Conservation (phyloP, 371 early-diverging fungal species). For the Apophysomyces sp. region DNA sequence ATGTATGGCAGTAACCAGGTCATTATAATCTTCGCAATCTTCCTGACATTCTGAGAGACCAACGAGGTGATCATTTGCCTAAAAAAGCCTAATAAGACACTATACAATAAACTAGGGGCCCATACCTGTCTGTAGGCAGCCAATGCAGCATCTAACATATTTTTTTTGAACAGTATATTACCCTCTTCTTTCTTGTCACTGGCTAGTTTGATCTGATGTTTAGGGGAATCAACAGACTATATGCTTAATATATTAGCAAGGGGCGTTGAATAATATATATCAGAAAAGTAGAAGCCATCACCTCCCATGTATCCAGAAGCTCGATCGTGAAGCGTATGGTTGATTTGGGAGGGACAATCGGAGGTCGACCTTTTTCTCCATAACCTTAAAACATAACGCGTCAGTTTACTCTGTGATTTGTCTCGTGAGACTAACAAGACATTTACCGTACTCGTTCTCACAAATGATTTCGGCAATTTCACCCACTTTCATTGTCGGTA, state of each 20-base stretch:
- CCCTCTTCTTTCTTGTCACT: slow-evolving; percentile 55
- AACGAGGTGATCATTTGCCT: slow-evolving; percentile 27
- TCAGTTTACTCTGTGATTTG: not conserved
- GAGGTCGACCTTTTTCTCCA: slow-evolving; percentile 49
- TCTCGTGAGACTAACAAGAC: not conserved
- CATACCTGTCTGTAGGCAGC: slow-evolving; percentile 31
- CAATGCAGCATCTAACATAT: slow-evolving; percentile 26
- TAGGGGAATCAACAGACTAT: slow-evolving; percentile 22
- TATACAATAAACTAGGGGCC: not conserved
- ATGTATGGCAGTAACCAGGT: slow-evolving; percentile 31
- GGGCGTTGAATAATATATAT: not conserved
- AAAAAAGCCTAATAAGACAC: not conserved
- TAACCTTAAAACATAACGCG: slow-evolving; percentile 36
- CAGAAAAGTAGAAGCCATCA: not conserved
- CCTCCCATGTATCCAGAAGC: slow-evolving; percentile 48
- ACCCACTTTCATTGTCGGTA: slow-evolving; percentile 62
- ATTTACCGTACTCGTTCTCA: slow-evolving; percentile 56
- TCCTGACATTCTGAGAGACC: slow-evolving; percentile 37
- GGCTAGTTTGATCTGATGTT: slow-evolving; percentile 29
- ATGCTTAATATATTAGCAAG: not conserved
- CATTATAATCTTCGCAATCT: slow-evolving; percentile 16
- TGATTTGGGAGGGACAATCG: slow-evolving; percentile 54
- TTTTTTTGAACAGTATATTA: slow-evolving; percentile 47
- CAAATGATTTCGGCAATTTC: slow-evolving; percentile 57
- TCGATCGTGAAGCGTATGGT: slow-evolving; percentile 56